Evolutionary conservation across 139 green algal species (phyloP).

Genomic region (Chlorella sp.): DNA sequence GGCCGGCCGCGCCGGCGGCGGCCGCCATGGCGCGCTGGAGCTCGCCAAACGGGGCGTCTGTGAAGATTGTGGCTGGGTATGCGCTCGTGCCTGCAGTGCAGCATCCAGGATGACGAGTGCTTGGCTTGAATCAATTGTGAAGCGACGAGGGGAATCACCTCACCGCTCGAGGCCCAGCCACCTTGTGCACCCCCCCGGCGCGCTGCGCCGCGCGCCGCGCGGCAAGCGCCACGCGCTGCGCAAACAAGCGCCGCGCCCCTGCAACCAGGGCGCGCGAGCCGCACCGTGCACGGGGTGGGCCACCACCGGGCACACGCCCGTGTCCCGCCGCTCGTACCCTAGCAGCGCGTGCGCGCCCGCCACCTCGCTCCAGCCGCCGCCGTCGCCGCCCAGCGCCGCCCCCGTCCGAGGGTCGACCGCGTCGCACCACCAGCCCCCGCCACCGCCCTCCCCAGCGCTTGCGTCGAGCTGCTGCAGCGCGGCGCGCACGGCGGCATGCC

Average conservation of each 20-base stretch:
- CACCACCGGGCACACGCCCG: slow-evolving; percentile 45
- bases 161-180: too few relatives aligned
- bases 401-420: slow-evolving; percentile 38
- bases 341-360: slow-evolving; percentile 41
- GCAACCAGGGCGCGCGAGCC: too few relatives aligned
- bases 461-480: slow-evolving; percentile 11
- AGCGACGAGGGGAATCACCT: too few relatives aligned
- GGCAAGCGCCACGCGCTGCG: too few relatives aligned
- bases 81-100: slow-evolving; percentile 26
- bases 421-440: slow-evolving; percentile 28
- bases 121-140: too few relatives aligned
- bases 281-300: slow-evolving; percentile 41
- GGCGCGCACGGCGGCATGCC: slow-evolving; percentile 20
- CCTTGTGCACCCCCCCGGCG: too few relatives aligned
- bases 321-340: slow-evolving; percentile 32
- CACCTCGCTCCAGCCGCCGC: slow-evolving; percentile 56
- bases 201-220: too few relatives aligned
- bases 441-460: too few relatives aligned
- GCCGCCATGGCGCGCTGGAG: slow-evolving; percentile 23
- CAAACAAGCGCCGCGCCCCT: too few relatives aligned
- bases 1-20: background rate
- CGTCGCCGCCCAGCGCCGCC: slow-evolving; percentile 18
- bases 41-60: slow-evolving; percentile 27
- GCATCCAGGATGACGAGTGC: too few relatives aligned
- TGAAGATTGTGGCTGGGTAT: slow-evolving; percentile 63